Base-by-base conservation (phyloP, 257 asterid genomes). In the Prunella vulgaris region DNA sequence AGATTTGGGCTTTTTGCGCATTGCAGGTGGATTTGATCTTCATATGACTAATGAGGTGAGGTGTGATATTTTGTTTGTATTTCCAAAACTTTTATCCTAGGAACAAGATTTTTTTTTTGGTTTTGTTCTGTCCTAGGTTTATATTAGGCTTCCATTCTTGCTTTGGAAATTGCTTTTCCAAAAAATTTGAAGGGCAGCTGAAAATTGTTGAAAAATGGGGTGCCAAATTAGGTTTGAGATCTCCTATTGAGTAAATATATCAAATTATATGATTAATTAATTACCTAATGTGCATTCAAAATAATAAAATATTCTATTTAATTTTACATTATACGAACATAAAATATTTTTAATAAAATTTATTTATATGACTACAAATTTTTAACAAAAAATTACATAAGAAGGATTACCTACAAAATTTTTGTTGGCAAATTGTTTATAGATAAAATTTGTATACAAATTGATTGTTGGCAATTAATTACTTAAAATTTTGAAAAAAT, bases 1-100 rank as follows among this genome's bases (percentile, higher is more conserved):
- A 9, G 74, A 78, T 73, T 74, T 77, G 70, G 74, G 70, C 66
- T 72, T 72, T n/a, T 62, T 49, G 12, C 53, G 25, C 10, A 32
- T 68, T 69, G 76, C 56, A 53, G 78, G 69, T 78, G 51, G 60
- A 48, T 62, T 66, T 64, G 52, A 67, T 49, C 58, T 66, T 49
- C 48, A 46, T 54, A 61, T 37, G 20, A 7, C 73, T 65, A 35
- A 35, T 35, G 42, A 1, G 14, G 30, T 48, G 40, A 7, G 57
- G 66, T 66, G 48, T 40, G 68, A 17, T 52, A 53, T 66, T 74
- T 78, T 74, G 71, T 69, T 63, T 64, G 49, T 69, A 64, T 74
- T 73, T 69, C n/a, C 24, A 13, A 22, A 46, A 67, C 49, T 69
- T 61, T 10, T 53, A 40, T 59, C 10, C 21, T 63, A 44, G 71